These are phyloP conservation scores for Salix suchowensis DNA, from an alignment of 345 rosid genomes.

Conservation along the genomic window DNA sequence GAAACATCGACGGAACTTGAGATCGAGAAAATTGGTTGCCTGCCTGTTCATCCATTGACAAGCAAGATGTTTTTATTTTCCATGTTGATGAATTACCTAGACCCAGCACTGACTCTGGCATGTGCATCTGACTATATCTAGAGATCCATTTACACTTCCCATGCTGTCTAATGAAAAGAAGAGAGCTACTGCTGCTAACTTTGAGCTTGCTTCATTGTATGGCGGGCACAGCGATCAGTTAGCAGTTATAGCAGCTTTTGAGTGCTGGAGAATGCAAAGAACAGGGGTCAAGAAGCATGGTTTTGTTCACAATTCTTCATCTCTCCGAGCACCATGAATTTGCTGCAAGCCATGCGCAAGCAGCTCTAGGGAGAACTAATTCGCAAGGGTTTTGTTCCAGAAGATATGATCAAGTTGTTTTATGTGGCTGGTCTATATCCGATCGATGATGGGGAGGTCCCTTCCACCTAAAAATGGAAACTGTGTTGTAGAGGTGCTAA, in stretches of 20 bases:
- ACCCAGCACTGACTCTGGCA: conserved; percentile 92
- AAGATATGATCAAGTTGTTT: conserved; percentile 50
- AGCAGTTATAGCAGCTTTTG: conserved; percentile 85
- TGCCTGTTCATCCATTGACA: conserved; percentile 87
- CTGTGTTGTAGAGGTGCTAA: conserved; percentile 59
- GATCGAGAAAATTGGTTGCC: conserved; percentile 76
- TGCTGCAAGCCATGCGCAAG: conserved; percentile 79
- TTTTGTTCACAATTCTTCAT: conserved; percentile 79
- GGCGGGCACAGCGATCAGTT: conserved; percentile 89
- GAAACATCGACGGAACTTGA: conserved; percentile 84
- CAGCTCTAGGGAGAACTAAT: conserved; percentile 65
- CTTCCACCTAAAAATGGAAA: conserved; percentile 45
- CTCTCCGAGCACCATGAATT: conserved; percentile 63
- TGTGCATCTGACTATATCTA: conserved; percentile 75
- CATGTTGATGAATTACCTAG: conserved; percentile 82
- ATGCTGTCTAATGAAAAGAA: conserved; percentile 66
- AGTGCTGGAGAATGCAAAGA: conserved; percentile 81
- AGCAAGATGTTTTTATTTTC: conserved; percentile 95
- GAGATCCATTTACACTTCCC: conserved; percentile 82
- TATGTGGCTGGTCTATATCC: conserved; percentile 83
- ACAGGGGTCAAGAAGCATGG: conserved; percentile 46
- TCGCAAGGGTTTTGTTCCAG: conserved; percentile 59
- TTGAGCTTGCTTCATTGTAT: conserved; percentile 76
- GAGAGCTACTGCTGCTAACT: conserved; percentile 65
- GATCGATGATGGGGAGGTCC: conserved; percentile 68